A percentile compares a stretch with the other conserved stretches of the same genome.
Conservation (phyloP, 148 eudicot genomes). For the Gaultheria prostrata region DNA sequence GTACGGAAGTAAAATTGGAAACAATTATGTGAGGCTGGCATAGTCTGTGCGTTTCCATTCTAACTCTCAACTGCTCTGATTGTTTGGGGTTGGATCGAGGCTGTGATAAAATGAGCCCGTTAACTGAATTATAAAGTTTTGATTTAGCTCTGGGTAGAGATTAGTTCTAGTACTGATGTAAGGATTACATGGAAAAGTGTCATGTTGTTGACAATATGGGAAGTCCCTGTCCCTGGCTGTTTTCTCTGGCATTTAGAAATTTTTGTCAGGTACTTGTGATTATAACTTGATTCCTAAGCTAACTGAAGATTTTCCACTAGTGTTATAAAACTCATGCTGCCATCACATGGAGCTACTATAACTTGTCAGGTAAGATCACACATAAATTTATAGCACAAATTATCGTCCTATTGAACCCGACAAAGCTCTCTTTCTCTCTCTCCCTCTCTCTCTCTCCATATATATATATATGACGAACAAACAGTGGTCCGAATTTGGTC, state of each 20-base stretch:
- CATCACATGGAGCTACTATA: neutral
- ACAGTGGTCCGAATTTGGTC: no score
- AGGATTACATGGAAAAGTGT: no score
- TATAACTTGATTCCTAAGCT: neutral
- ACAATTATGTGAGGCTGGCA: neutral
- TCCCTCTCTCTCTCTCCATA: neutral
- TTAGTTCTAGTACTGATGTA: neutral
- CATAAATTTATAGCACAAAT: no score
- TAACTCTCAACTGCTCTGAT: neutral
- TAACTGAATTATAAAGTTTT: neutral
- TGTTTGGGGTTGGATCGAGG: neutral
- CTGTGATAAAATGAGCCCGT: neutral
- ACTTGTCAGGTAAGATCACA: neutral
- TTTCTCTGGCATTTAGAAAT: no score
- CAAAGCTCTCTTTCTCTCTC: neutral
- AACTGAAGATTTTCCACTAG: neutral
- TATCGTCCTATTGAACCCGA: neutral
- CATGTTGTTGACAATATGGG: no score
- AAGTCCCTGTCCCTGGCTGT: no score
- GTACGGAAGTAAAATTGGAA: neutral
- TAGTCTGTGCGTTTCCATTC: neutral
- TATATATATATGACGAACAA: no score
- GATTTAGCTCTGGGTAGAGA: neutral
- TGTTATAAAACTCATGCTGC: neutral
- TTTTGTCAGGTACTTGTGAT: neutral